Base-by-base conservation (phyloP, 2,329 filamentous ascomycete genomes). In the Purpureocillium takamizusanense region DNA sequence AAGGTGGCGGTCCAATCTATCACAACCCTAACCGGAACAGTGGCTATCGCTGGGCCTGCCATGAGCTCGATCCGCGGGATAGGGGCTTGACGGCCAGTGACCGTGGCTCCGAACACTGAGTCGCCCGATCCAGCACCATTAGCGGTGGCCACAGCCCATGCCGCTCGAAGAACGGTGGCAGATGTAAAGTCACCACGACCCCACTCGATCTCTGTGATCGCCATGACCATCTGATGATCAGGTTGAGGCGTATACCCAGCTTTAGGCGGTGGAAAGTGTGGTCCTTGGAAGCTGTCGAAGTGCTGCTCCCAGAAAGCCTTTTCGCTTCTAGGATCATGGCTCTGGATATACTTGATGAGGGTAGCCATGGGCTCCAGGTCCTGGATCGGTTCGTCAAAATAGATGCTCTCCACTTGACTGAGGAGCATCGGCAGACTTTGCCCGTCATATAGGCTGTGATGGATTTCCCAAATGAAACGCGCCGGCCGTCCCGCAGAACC, bases 371-470 rank as follows among this genome's bases (percentile, higher is more conserved):
- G 34, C 3, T 37, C 32, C 14, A 35, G n/a, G 7, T 14, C 13
- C n/a, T 32, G 14, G 14, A 25, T 35, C 16, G 5, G 10, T n/a
- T 41, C 37, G 12, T 29, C 35, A 25, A 36, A 25, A 34, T 52
- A 52, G 3, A 40, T 38, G 21, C 44, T 35, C 7, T 42, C 35
- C 2, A 47, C 31, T 2, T 39, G 23, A 12, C 44, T 39, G 12
- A 54, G 31, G 5, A 54, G 36, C 7, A 69, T 50, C 3, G 62
- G 60, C 60, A 69, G 62, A 0, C 62, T 67, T 67, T 68, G 72
- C n/a, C 70, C 70, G 38, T 75, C 71, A 39, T 74, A 75, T 0
- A 73, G 49, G 8, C 63, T 63, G 42, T 74, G 70, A 31, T 53
- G 51, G 12, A 50, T 43, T 8, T 40, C 43, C 46, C 40, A 51